These are phyloP conservation scores for Suhomyces sp. DNA, from an alignment of 805 yeast species.

Conservation along the genomic window DNA sequence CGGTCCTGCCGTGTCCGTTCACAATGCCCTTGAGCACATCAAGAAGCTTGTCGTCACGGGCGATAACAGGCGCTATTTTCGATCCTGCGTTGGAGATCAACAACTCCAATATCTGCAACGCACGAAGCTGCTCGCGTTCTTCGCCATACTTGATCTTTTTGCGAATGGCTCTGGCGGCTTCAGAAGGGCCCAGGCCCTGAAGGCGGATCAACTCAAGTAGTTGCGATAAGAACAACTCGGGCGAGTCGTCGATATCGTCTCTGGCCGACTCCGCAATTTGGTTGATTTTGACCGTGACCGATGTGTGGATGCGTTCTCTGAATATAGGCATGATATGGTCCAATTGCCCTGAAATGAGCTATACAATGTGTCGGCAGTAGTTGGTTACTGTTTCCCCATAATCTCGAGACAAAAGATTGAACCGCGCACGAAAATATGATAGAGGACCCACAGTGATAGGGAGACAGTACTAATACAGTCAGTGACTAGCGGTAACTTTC, in stretches of 20 bases:
- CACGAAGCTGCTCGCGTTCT: conserved; percentile 58
- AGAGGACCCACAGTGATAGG: too few species aligned
- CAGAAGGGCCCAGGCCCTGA: conserved; percentile 47
- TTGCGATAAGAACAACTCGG: conserved; percentile 51
- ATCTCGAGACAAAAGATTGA: not conserved
- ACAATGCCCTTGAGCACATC: conserved; percentile 59
- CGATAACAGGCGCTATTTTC: conserved; percentile 42
- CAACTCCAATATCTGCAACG: conserved; percentile 46
- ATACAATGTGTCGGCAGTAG: not conserved
- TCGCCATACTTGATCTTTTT: conserved; percentile 87
- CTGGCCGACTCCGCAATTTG: conserved; percentile 45
- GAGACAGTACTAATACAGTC: too few species aligned
- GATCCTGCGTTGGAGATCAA: conserved; percentile 43
- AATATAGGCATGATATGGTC: conserved; percentile 23
- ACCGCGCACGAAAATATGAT: not conserved
- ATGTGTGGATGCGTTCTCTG: conserved; percentile 70
- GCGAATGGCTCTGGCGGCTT: conserved; percentile 88
- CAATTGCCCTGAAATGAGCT: not conserved
- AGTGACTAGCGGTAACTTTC: not conserved
- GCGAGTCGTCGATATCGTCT: conserved; percentile 34
- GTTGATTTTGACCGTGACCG: conserved; percentile 64
- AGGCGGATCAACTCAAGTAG: conserved; percentile 50
- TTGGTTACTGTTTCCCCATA: not conserved
- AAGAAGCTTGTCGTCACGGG: conserved; percentile 64
- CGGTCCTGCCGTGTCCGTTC: conserved; percentile 34